phyloP scores from a whole-genome alignment of 495 filamentous ascomycete genomes.

The Talaromyces stipitatus region DNA sequence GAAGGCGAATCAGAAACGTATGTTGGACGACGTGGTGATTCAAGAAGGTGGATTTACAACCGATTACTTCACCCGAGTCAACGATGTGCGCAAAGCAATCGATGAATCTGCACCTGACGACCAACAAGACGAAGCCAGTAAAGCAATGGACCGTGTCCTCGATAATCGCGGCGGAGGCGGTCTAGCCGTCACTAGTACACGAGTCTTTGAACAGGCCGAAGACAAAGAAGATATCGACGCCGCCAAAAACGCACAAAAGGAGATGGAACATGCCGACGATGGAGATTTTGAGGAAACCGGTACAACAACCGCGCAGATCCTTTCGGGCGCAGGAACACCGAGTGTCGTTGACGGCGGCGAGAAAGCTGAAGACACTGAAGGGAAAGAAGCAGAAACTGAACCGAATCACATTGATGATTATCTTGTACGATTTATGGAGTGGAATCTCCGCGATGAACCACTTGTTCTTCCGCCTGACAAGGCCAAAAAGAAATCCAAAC shows the following conservation, averaged over 20 bases:
- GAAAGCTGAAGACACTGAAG: conserved; percentile 18
- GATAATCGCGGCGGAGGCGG: conserved; percentile 47
- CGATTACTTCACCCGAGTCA: conserved; percentile 86
- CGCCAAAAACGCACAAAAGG: conserved; percentile 79
- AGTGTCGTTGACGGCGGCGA: conserved; percentile 19
- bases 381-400: conserved; percentile 22
- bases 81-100: conserved; percentile 57
- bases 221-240: conserved; percentile 87
- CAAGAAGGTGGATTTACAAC: conserved; percentile 98
- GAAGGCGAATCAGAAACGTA: conserved; percentile 93
- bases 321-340: conserved; percentile 17
- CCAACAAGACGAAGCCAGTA: conserved; percentile 58
- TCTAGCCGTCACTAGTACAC: conserved; percentile 18
- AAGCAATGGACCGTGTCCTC: conserved; percentile 82
- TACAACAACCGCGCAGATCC: conserved; percentile 27
- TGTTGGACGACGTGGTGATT: conserved; percentile 96
- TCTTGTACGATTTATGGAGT: conserved; percentile 71
- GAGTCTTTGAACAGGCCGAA: conserved; percentile 79
- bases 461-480: conserved; percentile 74
- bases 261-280: conserved; percentile 77
- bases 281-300: conserved; percentile 82
- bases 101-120: conserved; percentile 47
- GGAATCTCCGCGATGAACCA: conserved; percentile 68
- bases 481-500: conserved; percentile 68
- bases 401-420: conserved; percentile 72